Evolutionary conservation across 1,139 yeast species (phyloP), one percentile per base, ranked within the genome.

Genomic region (Debaryomyces nepalensis): DNA sequence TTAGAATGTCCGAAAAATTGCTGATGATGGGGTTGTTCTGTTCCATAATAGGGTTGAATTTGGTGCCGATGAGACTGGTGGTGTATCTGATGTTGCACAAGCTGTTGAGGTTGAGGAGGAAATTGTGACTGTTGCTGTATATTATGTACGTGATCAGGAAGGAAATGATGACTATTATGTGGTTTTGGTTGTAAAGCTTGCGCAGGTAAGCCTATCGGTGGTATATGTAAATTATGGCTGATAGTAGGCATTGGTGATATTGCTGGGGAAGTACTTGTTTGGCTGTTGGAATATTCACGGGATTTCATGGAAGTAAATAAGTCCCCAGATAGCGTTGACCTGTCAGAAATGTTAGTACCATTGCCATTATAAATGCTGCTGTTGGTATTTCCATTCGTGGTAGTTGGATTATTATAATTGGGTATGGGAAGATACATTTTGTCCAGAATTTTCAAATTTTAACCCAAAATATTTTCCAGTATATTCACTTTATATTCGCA

Each of bases 351-450:
- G 10, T 14, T 33, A 41, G 18, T 41, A 41, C 14, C 39, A 46
- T 30, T 41, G 44, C 24, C 26, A 18, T 19, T 39, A 21, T 37
- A 46, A 15, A 19, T 40, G 49, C 18, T 33, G 46, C 11, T 26
- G 34, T 16, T 31, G 43, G 20, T 34, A 24, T 15, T 39, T 42
- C 18, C 24, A 21, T 20, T 32, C 33, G 21, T 27, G 39, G 24
- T 26, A 30, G 27, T 38, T 11, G 21, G 1, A 23, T 41, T 48
- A 30, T 42, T 46, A 40, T 43, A 46, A 26, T 41, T 43, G 22
- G 52, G 50, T 18, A 42, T 45, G 20, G 57, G 55, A 35, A 47
- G 54, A 43, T 53, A 53, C 57, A 53, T 51, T 11, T 12, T 19
- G 19, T 18, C 11, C 12, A 18, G 12, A 5, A n/a, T n/a, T 24